A percentile compares a stretch with the other conserved stretches of the same genome.
Evolutionary conservation across 2,329 filamentous ascomycete species (phyloP).

Genomic region (Colletotrichum acutatum): DNA sequence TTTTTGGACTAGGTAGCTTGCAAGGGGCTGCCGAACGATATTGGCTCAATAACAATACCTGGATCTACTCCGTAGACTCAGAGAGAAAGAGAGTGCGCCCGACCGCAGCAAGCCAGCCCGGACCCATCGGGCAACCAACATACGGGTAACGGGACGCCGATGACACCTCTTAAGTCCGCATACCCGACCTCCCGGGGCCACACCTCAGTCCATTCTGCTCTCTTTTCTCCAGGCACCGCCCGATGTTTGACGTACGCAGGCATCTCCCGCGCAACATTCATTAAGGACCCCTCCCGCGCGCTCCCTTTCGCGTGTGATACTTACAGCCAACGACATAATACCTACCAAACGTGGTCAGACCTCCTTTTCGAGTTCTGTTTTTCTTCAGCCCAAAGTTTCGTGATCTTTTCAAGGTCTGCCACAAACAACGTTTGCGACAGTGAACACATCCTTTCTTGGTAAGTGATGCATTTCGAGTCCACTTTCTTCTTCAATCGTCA

Average conservation of each 20-base stretch:
- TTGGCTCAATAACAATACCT: neutral
- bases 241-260: slow-evolving; percentile 17
- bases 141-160: slow-evolving; percentile 20
- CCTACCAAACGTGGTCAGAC: neutral
- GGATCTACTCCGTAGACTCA: neutral
- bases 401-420: neutral
- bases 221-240: slow-evolving; percentile 29
- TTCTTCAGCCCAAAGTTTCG: neutral
- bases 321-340: neutral
- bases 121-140: slow-evolving; percentile 17
- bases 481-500: slow-evolving; percentile 13
- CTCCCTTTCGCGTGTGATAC: neutral
- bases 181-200: slow-evolving; percentile 1
- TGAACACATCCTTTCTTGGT: neutral
- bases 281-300: neutral
- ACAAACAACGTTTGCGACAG: neutral
- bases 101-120: slow-evolving; percentile 5
- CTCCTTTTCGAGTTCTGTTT: neutral
- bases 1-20: neutral
- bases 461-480: slow-evolving; percentile 7
- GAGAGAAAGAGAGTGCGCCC: neutral
- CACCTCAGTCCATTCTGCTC: neutral
- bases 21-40: neutral
- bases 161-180: slow-evolving; percentile 24
- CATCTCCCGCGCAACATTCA: slow-evolving; percentile 6